Conservation (phyloP, 176 grass and related monocot species). For the Oryza rufipogon region DNA sequence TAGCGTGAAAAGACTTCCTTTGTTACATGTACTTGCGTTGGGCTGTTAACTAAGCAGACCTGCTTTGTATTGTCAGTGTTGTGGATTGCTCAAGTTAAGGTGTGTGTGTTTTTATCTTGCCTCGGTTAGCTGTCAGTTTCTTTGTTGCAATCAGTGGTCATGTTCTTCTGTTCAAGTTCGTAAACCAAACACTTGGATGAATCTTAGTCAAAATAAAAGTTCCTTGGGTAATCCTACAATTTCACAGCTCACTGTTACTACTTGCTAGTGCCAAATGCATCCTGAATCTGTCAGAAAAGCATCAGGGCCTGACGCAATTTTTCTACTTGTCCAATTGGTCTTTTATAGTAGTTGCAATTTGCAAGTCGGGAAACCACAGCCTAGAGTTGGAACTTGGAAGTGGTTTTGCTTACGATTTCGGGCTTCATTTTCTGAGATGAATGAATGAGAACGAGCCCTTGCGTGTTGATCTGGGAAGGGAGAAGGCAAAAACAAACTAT, state of each 20-base stretch:
- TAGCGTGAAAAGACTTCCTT: constrained; percentile 11
- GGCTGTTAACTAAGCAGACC: constrained; percentile 14
- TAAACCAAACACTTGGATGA: neutral
- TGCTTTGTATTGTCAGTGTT: neutral
- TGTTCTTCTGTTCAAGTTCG: neutral
- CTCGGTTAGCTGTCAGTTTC: neutral
- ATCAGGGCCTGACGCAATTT: neutral
- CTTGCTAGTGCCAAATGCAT: no score
- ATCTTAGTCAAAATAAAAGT: neutral
- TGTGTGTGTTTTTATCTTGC: neutral
- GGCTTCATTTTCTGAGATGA: neutral
- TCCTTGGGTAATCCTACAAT: neutral
- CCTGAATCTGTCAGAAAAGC: neutral
- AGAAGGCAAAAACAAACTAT: no score
- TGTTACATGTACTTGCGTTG: constrained; percentile 31
- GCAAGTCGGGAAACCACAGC: no score
- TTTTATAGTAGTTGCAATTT: no score
- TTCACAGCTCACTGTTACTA: neutral
- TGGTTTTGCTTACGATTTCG: neutral
- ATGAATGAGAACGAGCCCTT: neutral
- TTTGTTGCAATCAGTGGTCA: constrained; percentile 5
- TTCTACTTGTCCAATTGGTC: no score
- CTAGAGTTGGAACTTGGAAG: no score
- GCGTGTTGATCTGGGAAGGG: neutral
- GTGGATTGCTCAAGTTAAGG: constrained; percentile 21